Evolutionary conservation across 495 filamentous ascomycete species (phyloP), one percentile per base, ranked within the genome.

Genomic region (Aspergillus indologenus): DNA sequence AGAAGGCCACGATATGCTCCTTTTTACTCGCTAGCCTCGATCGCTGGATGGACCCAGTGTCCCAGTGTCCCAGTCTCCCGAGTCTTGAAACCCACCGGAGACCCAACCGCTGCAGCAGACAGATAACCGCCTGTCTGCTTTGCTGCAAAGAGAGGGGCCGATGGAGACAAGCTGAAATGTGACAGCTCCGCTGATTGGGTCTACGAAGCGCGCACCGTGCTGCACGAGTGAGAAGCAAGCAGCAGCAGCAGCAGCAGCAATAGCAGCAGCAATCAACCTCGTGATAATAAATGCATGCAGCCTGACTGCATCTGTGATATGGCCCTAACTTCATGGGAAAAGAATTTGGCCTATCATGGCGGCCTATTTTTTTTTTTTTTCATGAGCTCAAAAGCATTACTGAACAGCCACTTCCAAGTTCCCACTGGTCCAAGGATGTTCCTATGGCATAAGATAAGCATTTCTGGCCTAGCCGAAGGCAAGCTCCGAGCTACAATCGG

Each of bases 201-300:
- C 34, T 26, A 42, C 31, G 34, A 54, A 51, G 48, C 48, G 48
- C 48, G 48, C 48, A 51, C 23, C 24, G 17, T 51, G 48, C 48
- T 29, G 48, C 29, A 24, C 23, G 7, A 3, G 15, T 47, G 22
- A 20, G 19, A 18, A 46, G 47, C 24, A n/a, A 15, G 47, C 23
- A 24, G 22, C 21, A 19, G 34, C 34, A 14, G 34, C 34, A 40
- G 6, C 34, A 9, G 34, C 12, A 29, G 26, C 26, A 29, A 9
- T 9, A 29, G 26, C 26, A 29, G 26, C 26, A 29, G 26, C 26
- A 29, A n/a, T n/a, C n/a, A n/a, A n/a, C n/a, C n/a, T n/a, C n/a
- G n/a, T n/a, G n/a, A 29, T 29, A 47, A 47, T 47, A 8, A 11
- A 47, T 47, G 45, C 45, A 47, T 8, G 1, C 15, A 29, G 26